Evolutionary conservation across 1,139 yeast genomes (phyloP), one percentile per base, ranked within the genome.

Genomic region (Lodderomyces theae): DNA sequence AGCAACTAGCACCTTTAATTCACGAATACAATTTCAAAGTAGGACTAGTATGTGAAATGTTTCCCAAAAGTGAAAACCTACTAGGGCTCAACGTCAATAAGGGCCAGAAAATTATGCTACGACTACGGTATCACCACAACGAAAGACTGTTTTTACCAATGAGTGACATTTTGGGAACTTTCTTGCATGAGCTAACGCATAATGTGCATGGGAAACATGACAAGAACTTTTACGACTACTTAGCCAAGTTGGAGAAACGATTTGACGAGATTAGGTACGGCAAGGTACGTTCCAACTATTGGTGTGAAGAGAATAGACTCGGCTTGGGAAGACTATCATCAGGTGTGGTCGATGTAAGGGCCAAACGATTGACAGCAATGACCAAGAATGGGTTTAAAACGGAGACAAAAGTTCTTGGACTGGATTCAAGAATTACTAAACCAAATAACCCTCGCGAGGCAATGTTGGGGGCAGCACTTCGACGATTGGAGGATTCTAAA

Each of bases 181-280:
- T 89, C 79, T 66, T 92, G 9, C 98, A 92, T 59, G 98, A 92
- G 58, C 66, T 92, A 35, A 78, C 89, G 2, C 98, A 92, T 56
- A 90, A 88, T 58, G 56, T 72, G 22, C 68, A 68, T 53, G 96
- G 96, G 0, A 84, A 95, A 0, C 98, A 92, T 56, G 85, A 92
- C 61, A 77, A 67, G 15, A 64, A 63, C 46, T 92, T 92, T 57
- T 87, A 87, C 56, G 66, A 66, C 40, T 74, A 74, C 41, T 60
- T 88, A 51, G 90, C 85, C 42, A 79, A 76, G 44, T 66, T 86
- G 41, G 76, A 74, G 45, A 66, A 63, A 2, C 77, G 85, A 45
- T 83, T 76, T 55, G 80, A 81, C 53, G 71, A 69, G 17, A 59
- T 81, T 26, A 77, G 78, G 54, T 64, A 69, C 23, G 44, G 49